These are phyloP conservation scores for Aquilaria sinensis DNA, from an alignment of 345 rosid species.

Conservation along the genomic window DNA sequence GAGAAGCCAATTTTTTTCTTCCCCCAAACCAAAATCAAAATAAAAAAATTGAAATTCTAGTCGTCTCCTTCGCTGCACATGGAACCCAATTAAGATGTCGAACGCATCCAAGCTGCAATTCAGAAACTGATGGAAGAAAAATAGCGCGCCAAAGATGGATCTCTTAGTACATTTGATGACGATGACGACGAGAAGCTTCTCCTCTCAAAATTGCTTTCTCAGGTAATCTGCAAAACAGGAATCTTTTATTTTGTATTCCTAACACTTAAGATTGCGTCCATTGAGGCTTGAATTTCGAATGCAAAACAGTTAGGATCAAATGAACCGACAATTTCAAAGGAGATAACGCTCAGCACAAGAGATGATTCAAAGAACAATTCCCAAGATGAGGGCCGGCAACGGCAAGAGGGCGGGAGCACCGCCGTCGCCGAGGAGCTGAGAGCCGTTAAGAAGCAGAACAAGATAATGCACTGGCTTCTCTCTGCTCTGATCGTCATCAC, in stretches of 20 bases:
- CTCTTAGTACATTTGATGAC: slow-evolving; percentile 19
- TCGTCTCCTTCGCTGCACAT: slow-evolving; percentile 4
- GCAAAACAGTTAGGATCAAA: slow-evolving; percentile 8
- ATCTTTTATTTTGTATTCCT: too few relatives aligned
- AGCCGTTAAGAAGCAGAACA: slow-evolving; percentile 60
- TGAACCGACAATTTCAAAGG: not conserved
- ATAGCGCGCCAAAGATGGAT: slow-evolving; percentile 25
- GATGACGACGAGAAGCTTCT: slow-evolving; percentile 40
- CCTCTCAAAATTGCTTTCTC: slow-evolving; percentile 53
- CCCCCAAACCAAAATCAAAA: too few relatives aligned
- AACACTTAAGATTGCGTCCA: not conserved
- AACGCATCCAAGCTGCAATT: slow-evolving; percentile 39
- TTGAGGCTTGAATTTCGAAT: not conserved
- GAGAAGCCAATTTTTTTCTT: slow-evolving; percentile 33
- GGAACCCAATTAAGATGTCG: slow-evolving; percentile 37
- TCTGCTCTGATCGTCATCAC: slow-evolving; percentile 63
- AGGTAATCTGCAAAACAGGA: slow-evolving; percentile 30
- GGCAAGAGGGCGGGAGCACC: not conserved
- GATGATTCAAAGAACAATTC: not conserved
- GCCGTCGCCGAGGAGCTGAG: slow-evolving; percentile 41
- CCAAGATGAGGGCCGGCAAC: slow-evolving; percentile 7
- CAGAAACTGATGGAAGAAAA: slow-evolving; percentile 42
- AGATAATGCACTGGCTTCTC: slow-evolving; percentile 58
- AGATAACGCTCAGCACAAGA: not conserved
- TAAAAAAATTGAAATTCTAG: not conserved